Base-by-base conservation (phyloP, 345 rosid genomes). In the Bretschneidera sinensis region DNA sequence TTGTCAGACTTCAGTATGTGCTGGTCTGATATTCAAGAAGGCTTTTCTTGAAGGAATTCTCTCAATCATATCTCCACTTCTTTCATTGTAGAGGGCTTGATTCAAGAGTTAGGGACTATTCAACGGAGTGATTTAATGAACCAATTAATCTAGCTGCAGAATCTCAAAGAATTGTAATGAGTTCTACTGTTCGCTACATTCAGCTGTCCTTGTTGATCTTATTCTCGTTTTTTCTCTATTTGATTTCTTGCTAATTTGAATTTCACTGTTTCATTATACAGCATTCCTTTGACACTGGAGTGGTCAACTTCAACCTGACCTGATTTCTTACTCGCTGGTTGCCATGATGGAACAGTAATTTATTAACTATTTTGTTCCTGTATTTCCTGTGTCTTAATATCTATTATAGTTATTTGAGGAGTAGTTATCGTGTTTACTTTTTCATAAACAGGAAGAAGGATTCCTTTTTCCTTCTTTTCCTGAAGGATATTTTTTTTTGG, bases 311-410 rank as follows among this genome's bases (percentile, higher is more conserved):
- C 70, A 49, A 70, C 65, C 21, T 83, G 81, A 48, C 81, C 85
- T 61, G 89, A 94, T 69, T 82, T 76, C 74, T 76, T 94, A 54
- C 89, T 90, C 63, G 97, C 78, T 71, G 99, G 99, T 56, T 90
- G 97, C 82, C 97, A 94, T 61, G 97, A 90, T 71, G 97, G 97
- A 73, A 83, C 76, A 76, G 99, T 90, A 82, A 65, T 55, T 34
- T 24, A 35, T 54, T 24, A 6, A 52, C n/a, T 24, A 23, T 34
- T 31, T 33, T 24, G 22, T 16, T 21, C 64, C 59, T 28, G 25
- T 19, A 15, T 65, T 8, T 28, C 8, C 5, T 28, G 33, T 28
- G 8, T 28, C 33, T 28, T 28, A 28, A 28, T 2, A 3, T 8
- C 3, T 8, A 2, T 28, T 8, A 28, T 28, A 2, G 8, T 28